Percentiles rank a stretch among this genome's conserved stretches.
These are phyloP conservation scores for Takashimella koratensis DNA, from an alignment of 1,284 basidiomycete species.

Conservation along the genomic window DNA sequence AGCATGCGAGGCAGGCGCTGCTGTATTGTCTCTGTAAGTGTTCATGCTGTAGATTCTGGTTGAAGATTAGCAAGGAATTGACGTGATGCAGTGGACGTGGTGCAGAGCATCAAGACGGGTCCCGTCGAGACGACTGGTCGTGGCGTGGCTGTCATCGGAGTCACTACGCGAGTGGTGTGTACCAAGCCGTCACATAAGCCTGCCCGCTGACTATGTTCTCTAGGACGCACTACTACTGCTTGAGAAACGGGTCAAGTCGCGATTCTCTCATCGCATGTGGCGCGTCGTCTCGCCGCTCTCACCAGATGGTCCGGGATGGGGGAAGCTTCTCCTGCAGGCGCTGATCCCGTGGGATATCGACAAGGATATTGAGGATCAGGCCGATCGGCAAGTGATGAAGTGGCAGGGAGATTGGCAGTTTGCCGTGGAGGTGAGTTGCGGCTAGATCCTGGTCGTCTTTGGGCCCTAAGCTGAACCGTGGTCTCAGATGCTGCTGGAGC, in stretches of 20 bases:
- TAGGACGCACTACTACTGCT: slow-evolving; percentile 79
- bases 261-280: slow-evolving; percentile 86
- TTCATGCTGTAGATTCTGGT: slow-evolving; percentile 61
- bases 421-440: slow-evolving; percentile 55
- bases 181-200: background rate
- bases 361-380: slow-evolving; percentile 42
- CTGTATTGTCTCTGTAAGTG: slow-evolving; percentile 85
- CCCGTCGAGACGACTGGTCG: slow-evolving; percentile 42
- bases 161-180: slow-evolving; percentile 64
- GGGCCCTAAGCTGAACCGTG: background rate
- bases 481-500: slow-evolving; percentile 36
- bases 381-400: slow-evolving; percentile 18
- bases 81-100: slow-evolving; percentile 46
- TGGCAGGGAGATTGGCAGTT: slow-evolving; percentile 56
- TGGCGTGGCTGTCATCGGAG: slow-evolving; percentile 76
- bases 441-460: too few species aligned
- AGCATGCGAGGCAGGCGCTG: slow-evolving; percentile 79
- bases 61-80: background rate
- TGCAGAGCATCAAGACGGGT: slow-evolving; percentile 51
- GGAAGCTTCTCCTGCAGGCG: slow-evolving; percentile 51
- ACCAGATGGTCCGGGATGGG: slow-evolving; percentile 54
- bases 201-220: background rate
- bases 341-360: slow-evolving; percentile 47
- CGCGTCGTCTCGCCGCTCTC: slow-evolving; percentile 62
- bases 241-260: slow-evolving; percentile 91